A percentile compares a stretch with the other conserved stretches of the same genome.
Evolutionary conservation across 495 filamentous ascomycete species (phyloP).

Genomic region (Glonium stellatum): DNA sequence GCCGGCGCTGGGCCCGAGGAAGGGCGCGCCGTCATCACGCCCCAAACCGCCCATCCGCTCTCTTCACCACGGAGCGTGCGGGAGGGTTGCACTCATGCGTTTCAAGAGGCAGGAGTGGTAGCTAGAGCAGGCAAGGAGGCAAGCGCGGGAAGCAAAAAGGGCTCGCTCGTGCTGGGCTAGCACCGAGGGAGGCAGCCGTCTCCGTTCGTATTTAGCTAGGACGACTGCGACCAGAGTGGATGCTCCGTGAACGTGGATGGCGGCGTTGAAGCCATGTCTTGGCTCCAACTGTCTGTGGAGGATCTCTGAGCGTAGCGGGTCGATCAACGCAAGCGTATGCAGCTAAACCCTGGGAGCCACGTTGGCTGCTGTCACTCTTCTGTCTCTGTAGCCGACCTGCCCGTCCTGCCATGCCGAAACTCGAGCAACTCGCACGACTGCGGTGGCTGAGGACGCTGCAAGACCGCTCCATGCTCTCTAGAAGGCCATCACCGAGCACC

Average conservation of each 20-base stretch:
- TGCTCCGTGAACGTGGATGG: slow-evolving; percentile 18
- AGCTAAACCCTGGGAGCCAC: slow-evolving; percentile 31
- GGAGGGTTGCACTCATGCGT: slow-evolving; percentile 6
- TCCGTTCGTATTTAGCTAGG: slow-evolving; percentile 14
- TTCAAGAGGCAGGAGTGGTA: background rate
- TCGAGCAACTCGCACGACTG: background rate
- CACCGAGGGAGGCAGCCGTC: slow-evolving; percentile 8
- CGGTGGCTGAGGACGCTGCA: background rate
- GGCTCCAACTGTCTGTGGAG: slow-evolving; percentile 21
- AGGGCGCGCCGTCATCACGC: background rate
- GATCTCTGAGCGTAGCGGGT: slow-evolving; percentile 25
- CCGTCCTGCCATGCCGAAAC: background rate
- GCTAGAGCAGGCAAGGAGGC: slow-evolving; percentile 12
- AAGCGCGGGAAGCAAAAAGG: slow-evolving; percentile 17
- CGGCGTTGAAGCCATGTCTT: slow-evolving; percentile 25
- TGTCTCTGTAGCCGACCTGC: slow-evolving; percentile 13
- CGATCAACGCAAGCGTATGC: slow-evolving; percentile 27
- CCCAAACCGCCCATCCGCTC: too few species aligned
- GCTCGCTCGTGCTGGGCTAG: background rate
- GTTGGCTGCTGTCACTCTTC: slow-evolving; percentile 24
- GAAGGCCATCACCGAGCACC: background rate
- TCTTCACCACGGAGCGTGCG: background rate
- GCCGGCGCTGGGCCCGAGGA: background rate
- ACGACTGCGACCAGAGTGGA: background rate
- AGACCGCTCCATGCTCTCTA: background rate